Base-by-base conservation (phyloP, 441 rosid genomes). In the Lepidium campestre region DNA sequence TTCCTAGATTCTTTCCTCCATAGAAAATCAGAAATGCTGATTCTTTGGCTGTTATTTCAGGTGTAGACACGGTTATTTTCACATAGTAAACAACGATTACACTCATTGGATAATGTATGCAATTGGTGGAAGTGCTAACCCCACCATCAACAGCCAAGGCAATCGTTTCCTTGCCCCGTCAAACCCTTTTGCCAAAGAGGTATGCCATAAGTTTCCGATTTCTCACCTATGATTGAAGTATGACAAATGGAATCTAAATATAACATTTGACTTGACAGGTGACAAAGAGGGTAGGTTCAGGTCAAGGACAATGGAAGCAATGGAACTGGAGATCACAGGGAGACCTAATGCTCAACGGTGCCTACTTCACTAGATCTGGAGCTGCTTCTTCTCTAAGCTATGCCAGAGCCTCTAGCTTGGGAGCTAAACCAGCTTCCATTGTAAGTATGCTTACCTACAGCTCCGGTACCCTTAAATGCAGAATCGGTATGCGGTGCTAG, bases 101-200 rank as follows among this genome's bases (percentile, higher is more conserved):
- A 82, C 89, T 6, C 89, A 86, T 37, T 86, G 91, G 91, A 75
- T 62, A 34, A 86, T 86, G 91, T 86, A 86, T 71, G 91, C 91
- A 7, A 84, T 86, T 12, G 91, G 91, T 46, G 91, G 91, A 35
- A 86, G 91, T 73, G 91, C 91, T 39, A 69, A 79, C 57, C 91
- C 91, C 60, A 86, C 91, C 34, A 84, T 86, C 34, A 86, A 86
- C 71, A 86, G 89, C 62, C 89, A 86, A 57, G 91, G 89, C 20
- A 86, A 86, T 65, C 77, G 89, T 7, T 86, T 76, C 73, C 89
- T 84, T 40, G 91, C 91, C 53, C 91, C 89, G 0, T 25, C 45
- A 7, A 82, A 86, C 68, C 79, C 49, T 57, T 84, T 78, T 61
- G 91, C 91, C 20, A 86, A 86, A 62, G 87, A 86, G 89, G 91